phyloP scores from a whole-genome alignment of 2,329 filamentous ascomycete genomes.

The Endocalyx cinctus region DNA sequence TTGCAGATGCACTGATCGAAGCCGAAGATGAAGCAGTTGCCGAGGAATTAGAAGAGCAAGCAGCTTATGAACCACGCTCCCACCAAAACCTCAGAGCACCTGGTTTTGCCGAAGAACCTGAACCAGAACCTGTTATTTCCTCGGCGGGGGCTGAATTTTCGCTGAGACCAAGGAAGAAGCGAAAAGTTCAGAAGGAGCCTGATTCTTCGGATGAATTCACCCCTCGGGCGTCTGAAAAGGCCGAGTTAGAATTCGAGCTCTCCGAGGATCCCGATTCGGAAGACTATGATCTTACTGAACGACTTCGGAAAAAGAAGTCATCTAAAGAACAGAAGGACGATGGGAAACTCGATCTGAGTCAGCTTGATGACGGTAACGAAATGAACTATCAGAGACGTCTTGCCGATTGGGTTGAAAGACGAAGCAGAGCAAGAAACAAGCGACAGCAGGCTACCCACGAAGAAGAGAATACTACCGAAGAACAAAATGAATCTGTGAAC shows the following conservation, averaged over 20 bases:
- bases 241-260: constrained; percentile 26
- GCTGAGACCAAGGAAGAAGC: constrained; percentile 54
- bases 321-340: constrained; percentile 36
- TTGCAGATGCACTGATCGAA: constrained; percentile 75
- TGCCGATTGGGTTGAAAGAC: constrained; percentile 65
- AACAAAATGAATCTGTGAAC: constrained; percentile 30
- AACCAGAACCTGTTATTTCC: constrained; percentile 21
- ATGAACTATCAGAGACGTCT: constrained; percentile 71
- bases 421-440: constrained; percentile 52
- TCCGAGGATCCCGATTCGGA: constrained; percentile 30
- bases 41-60: constrained; percentile 41
- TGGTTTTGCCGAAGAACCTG: constrained; percentile 58
- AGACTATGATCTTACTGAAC: constrained; percentile 36
- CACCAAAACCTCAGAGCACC: constrained; percentile 71
- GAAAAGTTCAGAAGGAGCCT: constrained; percentile 32
- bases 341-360: constrained; percentile 44
- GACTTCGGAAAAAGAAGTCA: constrained; percentile 33
- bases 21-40: constrained; percentile 69
- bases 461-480: constrained; percentile 40
- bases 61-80: constrained; percentile 50
- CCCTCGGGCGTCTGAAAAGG: constrained; percentile 25
- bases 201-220: constrained; percentile 44
- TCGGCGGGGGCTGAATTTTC: constrained; percentile 50
- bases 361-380: constrained; percentile 87
- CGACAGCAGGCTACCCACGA: constrained; percentile 29